phyloP scores from a whole-genome alignment of 2,329 filamentous ascomycete species.

The Bipolaris cookei region DNA sequence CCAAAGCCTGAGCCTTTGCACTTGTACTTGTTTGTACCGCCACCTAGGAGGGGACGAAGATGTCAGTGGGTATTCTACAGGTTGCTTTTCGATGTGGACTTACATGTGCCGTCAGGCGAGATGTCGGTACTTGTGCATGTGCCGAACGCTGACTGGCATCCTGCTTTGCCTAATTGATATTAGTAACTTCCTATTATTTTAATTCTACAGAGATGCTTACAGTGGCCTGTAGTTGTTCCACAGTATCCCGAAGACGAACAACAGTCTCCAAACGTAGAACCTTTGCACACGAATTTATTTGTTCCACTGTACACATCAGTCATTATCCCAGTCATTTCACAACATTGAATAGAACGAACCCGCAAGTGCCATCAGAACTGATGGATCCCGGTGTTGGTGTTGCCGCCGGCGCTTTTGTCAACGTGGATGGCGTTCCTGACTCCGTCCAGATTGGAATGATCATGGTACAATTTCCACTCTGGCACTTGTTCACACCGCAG shows the following conservation, averaged over 20 bases:
- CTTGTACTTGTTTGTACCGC: background rate
- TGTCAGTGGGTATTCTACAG: background rate
- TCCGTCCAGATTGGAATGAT: background rate
- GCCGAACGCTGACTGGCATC: background rate
- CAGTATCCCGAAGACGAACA: constrained; percentile 17
- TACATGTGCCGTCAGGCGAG: background rate
- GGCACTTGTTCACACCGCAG: constrained; percentile 15
- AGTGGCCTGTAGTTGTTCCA: background rate
- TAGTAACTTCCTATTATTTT: background rate
- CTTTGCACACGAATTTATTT: background rate
- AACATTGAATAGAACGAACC: background rate
- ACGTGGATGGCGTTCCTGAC: background rate
- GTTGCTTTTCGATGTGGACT: background rate
- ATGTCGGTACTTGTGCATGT: background rate
- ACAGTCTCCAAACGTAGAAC: constrained; percentile 1
- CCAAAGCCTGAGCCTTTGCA: background rate
- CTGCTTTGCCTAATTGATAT: constrained; percentile 7
- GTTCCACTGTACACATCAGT: background rate
- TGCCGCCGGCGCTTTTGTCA: background rate
- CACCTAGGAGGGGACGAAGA: background rate
- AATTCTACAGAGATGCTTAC: background rate
- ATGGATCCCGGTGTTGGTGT: background rate
- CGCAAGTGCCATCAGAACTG: background rate
- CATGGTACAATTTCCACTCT: constrained; percentile 17
- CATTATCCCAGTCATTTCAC: background rate